Evolutionary conservation across 2,329 filamentous ascomycete species (phyloP), one percentile per base, ranked within the genome.

Genomic region (Zymoseptoria pseudotritici): DNA sequence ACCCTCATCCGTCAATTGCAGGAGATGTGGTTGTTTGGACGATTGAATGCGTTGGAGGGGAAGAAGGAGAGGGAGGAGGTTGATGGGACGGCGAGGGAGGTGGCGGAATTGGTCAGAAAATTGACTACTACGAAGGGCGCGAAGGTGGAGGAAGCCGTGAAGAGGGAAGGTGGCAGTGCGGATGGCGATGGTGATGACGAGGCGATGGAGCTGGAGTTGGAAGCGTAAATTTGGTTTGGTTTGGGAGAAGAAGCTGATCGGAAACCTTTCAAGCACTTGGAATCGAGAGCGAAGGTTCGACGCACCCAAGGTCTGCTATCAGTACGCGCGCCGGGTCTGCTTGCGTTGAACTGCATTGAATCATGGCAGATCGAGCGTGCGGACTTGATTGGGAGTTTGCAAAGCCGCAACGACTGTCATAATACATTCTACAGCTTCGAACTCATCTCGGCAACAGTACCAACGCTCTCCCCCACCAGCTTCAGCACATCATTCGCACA

Each of bases 11-110:
- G 85, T 21, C 79, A 81, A 24, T 76, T 88, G 73, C 86, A 88
- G 69, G 85, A 88, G 69, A 77, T 84, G 21, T 88, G 86, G 86
- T 75, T 87, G 5, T 87, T 86, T 66, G 86, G 86, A 2, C 82
- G 83, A 59, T 76, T 88, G 51, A 79, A 86, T 59, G 86, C 83
- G 0, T 70, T 86, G 1, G 79, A 71, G 17, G 66, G 71, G 36
- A 77, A 67, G 69, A 76, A 61, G 68, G 75, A 61, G 67, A 77
- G 72, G 71, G 73, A 67, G 60, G 70, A 71, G 62, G 72, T 80
- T 31, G 80, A 83, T 63, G 73, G 74, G 55, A 76, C 79, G 66
- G 78, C 78, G 9, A 72, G 67, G 57, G 75, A 71, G n/a, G 78
- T 84, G 4, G 75, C 76, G 53, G 74, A 76, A 58, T 72, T 77